A percentile compares a stretch with the other conserved stretches of the same genome.
phyloP scores from a whole-genome alignment of 352 stramenopile species.

The Stramenopiles sp. region DNA sequence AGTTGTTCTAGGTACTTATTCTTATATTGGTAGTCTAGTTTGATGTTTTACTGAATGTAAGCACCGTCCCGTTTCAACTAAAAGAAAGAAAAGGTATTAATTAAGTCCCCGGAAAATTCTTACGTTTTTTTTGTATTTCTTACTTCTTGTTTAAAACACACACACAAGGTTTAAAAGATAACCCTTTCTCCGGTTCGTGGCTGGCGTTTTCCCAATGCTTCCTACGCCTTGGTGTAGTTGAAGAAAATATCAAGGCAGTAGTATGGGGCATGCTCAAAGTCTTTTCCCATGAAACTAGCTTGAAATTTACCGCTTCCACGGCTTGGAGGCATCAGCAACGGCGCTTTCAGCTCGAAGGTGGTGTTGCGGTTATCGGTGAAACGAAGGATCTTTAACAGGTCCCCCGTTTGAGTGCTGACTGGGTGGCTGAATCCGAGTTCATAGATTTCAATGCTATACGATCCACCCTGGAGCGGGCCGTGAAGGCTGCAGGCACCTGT shows the following conservation, averaged over 20 bases:
- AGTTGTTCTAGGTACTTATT: too few relatives aligned
- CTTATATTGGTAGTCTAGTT: too few relatives aligned
- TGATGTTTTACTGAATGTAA: too few relatives aligned
- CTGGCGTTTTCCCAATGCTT: too few relatives aligned
- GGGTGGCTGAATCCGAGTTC: background rate
- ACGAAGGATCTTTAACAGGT: background rate
- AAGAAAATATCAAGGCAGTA: conserved; percentile 8
- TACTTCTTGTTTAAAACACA: too few relatives aligned
- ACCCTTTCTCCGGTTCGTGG: too few relatives aligned
- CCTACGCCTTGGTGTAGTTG: background rate
- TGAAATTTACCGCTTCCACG: background rate
- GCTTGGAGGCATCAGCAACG: background rate
- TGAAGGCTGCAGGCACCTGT: background rate
- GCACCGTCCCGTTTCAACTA: too few relatives aligned
- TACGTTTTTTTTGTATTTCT: too few relatives aligned
- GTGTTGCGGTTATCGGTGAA: conserved; percentile 1
- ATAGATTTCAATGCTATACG: background rate
- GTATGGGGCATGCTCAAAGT: conserved; percentile 3
- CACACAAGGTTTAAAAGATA: too few relatives aligned
- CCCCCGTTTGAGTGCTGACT: background rate
- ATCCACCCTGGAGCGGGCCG: background rate
- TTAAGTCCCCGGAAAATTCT: too few relatives aligned
- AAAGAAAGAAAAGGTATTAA: too few relatives aligned
- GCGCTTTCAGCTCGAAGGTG: background rate
- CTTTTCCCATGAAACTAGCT: background rate